These are phyloP conservation scores for Euphorbia celastroides DNA, from an alignment of 441 rosid species.

Conservation along the genomic window DNA sequence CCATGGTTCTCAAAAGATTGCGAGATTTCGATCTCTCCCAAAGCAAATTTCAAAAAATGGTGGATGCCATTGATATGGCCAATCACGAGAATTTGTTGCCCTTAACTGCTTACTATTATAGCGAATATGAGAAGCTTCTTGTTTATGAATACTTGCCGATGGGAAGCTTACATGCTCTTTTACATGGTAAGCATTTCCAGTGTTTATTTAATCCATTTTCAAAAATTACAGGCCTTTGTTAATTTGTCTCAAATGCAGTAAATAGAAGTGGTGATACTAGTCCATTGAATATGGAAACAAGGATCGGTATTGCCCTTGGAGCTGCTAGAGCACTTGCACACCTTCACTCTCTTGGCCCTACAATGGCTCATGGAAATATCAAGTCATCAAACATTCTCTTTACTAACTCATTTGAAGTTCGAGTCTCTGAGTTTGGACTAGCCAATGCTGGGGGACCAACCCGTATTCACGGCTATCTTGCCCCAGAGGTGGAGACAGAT, in stretches of 20 bases:
- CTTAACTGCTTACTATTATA: too few species aligned
- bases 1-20: too few species aligned
- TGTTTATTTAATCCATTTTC: background rate
- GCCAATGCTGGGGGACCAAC: slow-evolving; percentile 57
- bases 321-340: slow-evolving; percentile 74
- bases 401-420: slow-evolving; percentile 41
- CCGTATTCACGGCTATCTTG: slow-evolving; percentile 75
- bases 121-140: too few species aligned
- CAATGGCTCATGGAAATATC: slow-evolving; percentile 34
- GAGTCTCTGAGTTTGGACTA: slow-evolving; percentile 83
- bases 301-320: slow-evolving; percentile 70
- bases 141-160: too few species aligned
- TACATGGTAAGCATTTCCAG: too few species aligned
- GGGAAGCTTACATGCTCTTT: too few species aligned
- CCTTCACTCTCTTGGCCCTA: slow-evolving; percentile 65
- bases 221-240: background rate
- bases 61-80: too few species aligned
- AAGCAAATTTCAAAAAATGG: too few species aligned
- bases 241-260: slow-evolving; percentile 34
- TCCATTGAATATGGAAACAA: slow-evolving; percentile 70
- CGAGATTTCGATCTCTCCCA: too few species aligned
- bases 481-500: slow-evolving; percentile 78
- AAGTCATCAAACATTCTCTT: too few species aligned
- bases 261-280: slow-evolving; percentile 77
- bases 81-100: too few species aligned